Percentiles rank a stretch among this genome's conserved stretches.
phyloP scores from a whole-genome alignment of 192 early-diverging fungal species.

The Diversispora eburnea region DNA sequence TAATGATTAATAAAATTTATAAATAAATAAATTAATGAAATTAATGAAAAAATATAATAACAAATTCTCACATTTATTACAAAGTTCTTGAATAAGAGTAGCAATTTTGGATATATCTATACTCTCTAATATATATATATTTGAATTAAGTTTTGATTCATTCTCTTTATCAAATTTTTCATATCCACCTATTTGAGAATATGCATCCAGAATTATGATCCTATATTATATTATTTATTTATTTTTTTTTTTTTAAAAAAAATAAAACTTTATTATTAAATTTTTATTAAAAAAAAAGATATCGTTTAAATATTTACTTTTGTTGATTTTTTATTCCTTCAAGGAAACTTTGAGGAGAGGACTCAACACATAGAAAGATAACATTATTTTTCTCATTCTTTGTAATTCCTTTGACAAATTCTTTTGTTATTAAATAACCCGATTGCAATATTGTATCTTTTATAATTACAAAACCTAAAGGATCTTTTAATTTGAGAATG shows the following conservation, averaged over 20 bases:
- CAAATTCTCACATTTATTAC: too few relatives aligned
- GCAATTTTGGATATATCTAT: background rate
- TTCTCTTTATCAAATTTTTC: background rate
- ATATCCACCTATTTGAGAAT: background rate
- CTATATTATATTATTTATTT: too few relatives aligned
- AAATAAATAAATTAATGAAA: background rate
- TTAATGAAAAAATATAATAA: too few relatives aligned
- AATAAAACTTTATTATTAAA: background rate
- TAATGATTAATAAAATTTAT: too few relatives aligned
- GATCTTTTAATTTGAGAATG: conserved; percentile 7
- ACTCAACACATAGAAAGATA: conserved; percentile 5
- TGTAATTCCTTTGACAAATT: conserved; percentile 6
- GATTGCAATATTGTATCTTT: conserved; percentile 17
- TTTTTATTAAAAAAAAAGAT: background rate
- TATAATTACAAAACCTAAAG: background rate
- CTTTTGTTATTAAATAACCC: background rate
- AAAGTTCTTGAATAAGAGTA: too few relatives aligned
- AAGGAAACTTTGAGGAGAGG: background rate
- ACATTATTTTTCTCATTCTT: background rate
- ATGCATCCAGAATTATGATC: conserved; percentile 4
- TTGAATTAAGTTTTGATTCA: background rate
- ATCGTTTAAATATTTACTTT: background rate
- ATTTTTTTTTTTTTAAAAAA: too few relatives aligned
- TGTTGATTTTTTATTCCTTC: background rate
- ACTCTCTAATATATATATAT: conserved; percentile 2